A percentile compares a stretch with the other conserved stretches of the same genome.
These are phyloP conservation scores for Diddensiella santjacobensis DNA, from an alignment of 805 yeast species.

Conservation along the genomic window DNA sequence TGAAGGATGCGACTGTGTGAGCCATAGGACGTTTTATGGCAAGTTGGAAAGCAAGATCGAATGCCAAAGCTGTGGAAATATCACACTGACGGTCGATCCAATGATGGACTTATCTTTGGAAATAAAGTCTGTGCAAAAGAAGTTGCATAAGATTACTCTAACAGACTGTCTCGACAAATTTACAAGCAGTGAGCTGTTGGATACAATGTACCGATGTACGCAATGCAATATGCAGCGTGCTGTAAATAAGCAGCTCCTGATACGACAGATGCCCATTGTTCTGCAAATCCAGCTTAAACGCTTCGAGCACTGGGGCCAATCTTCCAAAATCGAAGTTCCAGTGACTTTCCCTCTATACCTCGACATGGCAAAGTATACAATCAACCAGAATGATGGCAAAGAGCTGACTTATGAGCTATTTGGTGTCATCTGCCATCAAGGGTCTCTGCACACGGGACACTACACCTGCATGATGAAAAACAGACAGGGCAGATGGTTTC, in stretches of 20 bases:
- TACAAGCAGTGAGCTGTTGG: conserved; percentile 73
- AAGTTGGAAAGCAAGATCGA: conserved; percentile 72
- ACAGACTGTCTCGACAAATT: conserved; percentile 70
- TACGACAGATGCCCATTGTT: conserved; percentile 70
- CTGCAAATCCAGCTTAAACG: conserved; percentile 77
- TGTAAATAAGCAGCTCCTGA: conserved; percentile 68
- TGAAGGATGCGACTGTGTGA: conserved; percentile 62
- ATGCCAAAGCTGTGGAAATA: conserved; percentile 64
- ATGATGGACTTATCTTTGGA: conserved; percentile 86
- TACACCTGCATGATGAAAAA: conserved; percentile 76
- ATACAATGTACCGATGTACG: conserved; percentile 66
- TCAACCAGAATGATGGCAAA: conserved; percentile 13
- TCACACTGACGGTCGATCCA: conserved; percentile 78
- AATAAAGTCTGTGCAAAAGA: conserved; percentile 37
- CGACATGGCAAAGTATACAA: conserved; percentile 60
- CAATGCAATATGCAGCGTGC: conserved; percentile 57
- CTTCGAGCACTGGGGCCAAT: conserved; percentile 51
- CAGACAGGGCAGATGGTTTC: conserved; percentile 78
- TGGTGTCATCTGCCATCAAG: conserved; percentile 85
- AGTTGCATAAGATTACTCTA: conserved; percentile 33
- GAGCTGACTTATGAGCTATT: conserved; percentile 60
- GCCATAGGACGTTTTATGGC: conserved; percentile 82
- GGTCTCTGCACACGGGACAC: conserved; percentile 94
- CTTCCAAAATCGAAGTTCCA: conserved; percentile 71
- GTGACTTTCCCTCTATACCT: conserved; percentile 70